phyloP scores from a whole-genome alignment of 257 asterid genomes.

The Solanum infundibuliforme region DNA sequence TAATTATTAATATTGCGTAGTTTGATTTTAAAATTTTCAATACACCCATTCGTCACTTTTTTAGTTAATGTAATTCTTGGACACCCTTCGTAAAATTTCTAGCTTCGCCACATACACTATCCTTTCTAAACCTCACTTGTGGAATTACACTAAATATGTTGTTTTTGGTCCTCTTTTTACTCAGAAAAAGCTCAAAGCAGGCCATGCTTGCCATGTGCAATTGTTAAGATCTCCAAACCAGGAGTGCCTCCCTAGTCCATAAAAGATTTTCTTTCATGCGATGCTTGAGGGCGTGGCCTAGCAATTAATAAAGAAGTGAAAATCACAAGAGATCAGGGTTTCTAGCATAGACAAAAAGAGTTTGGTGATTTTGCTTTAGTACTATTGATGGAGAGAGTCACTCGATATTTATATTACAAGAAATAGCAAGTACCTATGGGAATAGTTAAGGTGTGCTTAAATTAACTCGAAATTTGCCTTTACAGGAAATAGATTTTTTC shows the following conservation, averaged over 20 bases:
- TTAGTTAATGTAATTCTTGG: too few relatives aligned
- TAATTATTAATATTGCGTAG: too few relatives aligned
- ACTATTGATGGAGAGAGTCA: neutral
- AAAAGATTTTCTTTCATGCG: neutral
- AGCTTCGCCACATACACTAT: neutral
- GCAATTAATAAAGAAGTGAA: neutral
- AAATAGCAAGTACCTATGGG: neutral
- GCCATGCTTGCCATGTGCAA: neutral
- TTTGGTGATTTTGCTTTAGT: neutral
- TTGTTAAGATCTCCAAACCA: neutral
- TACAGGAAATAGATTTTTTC: neutral
- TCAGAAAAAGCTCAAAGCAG: neutral
- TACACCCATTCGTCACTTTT: too few relatives aligned
- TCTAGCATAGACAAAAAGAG: neutral
- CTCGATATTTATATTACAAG: neutral
- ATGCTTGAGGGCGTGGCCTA: neutral
- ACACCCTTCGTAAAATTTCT: too few relatives aligned
- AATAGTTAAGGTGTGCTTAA: neutral
- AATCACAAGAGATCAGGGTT: neutral
- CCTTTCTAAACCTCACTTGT: neutral
- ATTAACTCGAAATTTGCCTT: neutral
- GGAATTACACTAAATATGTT: neutral
- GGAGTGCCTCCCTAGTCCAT: neutral
- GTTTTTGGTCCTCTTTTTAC: neutral
- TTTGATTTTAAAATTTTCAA: too few relatives aligned